Evolutionary conservation across 2,329 filamentous ascomycete genomes (phyloP).

Genomic region (Helotiales sp.): DNA sequence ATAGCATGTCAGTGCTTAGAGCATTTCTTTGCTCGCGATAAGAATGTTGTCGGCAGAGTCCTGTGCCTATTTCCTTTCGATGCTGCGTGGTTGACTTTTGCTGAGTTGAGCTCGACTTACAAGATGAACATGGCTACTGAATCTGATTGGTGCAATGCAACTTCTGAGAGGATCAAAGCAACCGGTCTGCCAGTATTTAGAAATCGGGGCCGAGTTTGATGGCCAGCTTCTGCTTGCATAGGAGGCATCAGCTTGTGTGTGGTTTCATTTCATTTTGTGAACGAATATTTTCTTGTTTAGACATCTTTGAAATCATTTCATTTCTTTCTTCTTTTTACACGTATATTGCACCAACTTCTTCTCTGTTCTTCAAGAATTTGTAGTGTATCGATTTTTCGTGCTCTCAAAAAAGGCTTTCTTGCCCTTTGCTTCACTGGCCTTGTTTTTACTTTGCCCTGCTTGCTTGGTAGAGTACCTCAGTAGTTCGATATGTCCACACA

Average conservation of each 20-base stretch:
- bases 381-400: neutral
- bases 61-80: constrained; percentile 21
- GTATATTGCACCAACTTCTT: neutral
- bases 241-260: neutral
- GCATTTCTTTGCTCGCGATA: constrained; percentile 21
- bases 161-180: constrained; percentile 15
- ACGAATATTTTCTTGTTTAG: neutral
- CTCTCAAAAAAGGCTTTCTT: neutral
- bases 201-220: neutral
- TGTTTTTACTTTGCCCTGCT: neutral
- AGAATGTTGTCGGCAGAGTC: constrained; percentile 15
- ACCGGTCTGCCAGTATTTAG: constrained; percentile 24
- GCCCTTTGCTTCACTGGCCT: neutral
- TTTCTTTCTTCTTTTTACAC: neutral
- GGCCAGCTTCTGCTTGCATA: neutral
- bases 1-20: constrained; percentile 27
- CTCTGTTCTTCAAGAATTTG: neutral
- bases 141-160: constrained; percentile 22
- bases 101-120: constrained; percentile 9
- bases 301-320: neutral
- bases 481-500: neutral
- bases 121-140: constrained; percentile 19
- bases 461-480: neutral
- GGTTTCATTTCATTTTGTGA: neutral
- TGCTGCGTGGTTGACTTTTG: constrained; percentile 23